A percentile compares a stretch with the other conserved stretches of the same genome.
Evolutionary conservation across 345 rosid species (phyloP).

Genomic region (Eutrema japonicum): DNA sequence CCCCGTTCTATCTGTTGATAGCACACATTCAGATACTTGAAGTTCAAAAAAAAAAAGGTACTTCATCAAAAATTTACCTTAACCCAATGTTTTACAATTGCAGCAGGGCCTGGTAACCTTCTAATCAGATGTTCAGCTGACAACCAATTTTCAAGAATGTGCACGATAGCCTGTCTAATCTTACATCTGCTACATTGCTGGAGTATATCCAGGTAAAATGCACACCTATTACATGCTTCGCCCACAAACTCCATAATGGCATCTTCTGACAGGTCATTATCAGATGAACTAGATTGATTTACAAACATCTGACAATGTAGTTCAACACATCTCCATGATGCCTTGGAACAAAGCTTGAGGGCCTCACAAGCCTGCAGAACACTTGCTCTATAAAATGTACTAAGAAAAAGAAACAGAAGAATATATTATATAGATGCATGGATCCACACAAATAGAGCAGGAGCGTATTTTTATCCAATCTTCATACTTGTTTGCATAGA

Average conservation of each 20-base stretch:
- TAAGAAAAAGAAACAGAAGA: background rate
- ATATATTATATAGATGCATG: conserved; percentile 8
- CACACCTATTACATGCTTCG: conserved; percentile 65
- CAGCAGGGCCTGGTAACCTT: conserved; percentile 60
- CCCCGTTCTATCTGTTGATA: conserved; percentile 63
- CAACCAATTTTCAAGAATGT: conserved; percentile 71
- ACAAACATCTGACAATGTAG: no score
- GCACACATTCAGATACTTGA: conserved; percentile 42
- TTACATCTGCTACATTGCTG: conserved; percentile 57
- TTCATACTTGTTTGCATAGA: conserved; percentile 12
- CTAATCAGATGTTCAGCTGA: conserved; percentile 56
- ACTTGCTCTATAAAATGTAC: conserved; percentile 6
- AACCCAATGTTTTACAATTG: conserved; percentile 88
- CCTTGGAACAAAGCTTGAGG: conserved; percentile 63
- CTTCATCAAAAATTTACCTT: conserved; percentile 60
- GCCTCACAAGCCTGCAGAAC: conserved; percentile 74
- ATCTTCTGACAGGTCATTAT: no score
- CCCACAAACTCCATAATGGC: no score
- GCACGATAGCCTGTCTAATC: conserved; percentile 47
- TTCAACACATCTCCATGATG: no score
- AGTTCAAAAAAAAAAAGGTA: conserved; percentile 32
- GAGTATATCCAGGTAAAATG: conserved; percentile 77
- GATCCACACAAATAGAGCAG: conserved; percentile 21
- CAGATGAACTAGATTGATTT: no score
- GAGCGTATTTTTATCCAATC: conserved; percentile 16